Evolutionary conservation across 1,284 basidiomycete species (phyloP), one percentile per base, ranked within the genome.

Genomic region (Cutaneotrichosporon cutaneum): DNA sequence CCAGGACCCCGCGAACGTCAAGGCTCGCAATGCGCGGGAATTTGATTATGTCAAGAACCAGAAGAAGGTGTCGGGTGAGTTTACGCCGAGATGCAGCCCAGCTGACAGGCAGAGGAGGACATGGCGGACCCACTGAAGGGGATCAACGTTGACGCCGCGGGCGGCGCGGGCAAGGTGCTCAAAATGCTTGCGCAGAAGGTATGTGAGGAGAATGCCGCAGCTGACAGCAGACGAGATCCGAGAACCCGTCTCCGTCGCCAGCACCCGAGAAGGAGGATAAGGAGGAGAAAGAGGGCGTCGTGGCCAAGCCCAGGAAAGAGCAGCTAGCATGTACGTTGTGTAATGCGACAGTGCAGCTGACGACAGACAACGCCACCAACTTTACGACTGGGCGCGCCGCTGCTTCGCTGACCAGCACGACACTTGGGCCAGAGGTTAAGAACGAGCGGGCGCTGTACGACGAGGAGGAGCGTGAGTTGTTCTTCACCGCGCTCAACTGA

Each of bases 341-440:
- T n/a, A 4, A 4, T 22, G 30, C 8, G n/a, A n/a, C n/a, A n/a
- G n/a, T 2, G 13, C 4, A 53, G 14, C 54, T 68, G 27, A 61
- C 45, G 10, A 32, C 35, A 90, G 92, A 94, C 87, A 96, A 97
- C 74, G 85, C 90, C 4, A 92, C 92, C 4, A 90, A 92, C 6
- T 93, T 90, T 74, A 93, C 92, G 0, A 93, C 85, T 35, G 94
- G 94, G n/a, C 82, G 89, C 51, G 86, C 92, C 1, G 94, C 94
- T 30, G 95, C 95, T 2, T 92, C 92, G 2, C 81, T 99, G 54
- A 99, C 96, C 0, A 94, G 91, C 3, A 97, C 95, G 0, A 88
- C 92, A 1, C 85, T 94, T 50, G 90, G 91, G 67, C 89, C 93
- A 6, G 86, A 88, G 59, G 87, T 87, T 6, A 83, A 83, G 53